Conservation (phyloP, 208 protist species). For the Crithidia expoeki region DNA sequence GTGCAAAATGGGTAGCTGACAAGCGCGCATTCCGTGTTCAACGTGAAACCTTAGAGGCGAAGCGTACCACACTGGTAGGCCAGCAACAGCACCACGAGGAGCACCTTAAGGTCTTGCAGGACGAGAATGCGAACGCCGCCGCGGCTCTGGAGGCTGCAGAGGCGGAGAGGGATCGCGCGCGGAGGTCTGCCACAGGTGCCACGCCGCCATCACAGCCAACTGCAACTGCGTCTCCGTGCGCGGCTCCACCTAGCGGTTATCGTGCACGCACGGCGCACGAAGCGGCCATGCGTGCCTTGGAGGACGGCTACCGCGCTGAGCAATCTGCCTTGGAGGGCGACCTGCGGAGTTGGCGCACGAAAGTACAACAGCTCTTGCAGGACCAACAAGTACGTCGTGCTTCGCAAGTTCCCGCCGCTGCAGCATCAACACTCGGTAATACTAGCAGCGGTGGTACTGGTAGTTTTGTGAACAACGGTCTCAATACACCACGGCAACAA, state of each 20-base stretch:
- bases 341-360: constrained; percentile 24
- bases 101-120: constrained; percentile 13
- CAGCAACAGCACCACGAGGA: constrained; percentile 20
- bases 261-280: constrained; percentile 25
- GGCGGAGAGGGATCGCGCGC: neutral
- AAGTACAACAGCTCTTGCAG: constrained; percentile 19
- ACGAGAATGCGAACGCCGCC: constrained; percentile 10
- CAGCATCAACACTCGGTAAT: neutral
- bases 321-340: constrained; percentile 36
- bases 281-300: constrained; percentile 35
- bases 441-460: neutral
- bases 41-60: constrained; percentile 6
- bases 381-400: constrained; percentile 8
- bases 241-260: constrained; percentile 5
- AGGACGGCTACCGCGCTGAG: constrained; percentile 43
- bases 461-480: neutral
- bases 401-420: neutral
- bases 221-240: neutral
- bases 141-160: neutral
- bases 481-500: constrained; percentile 31
- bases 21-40: constrained; percentile 12
- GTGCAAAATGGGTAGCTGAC: constrained; percentile 10
- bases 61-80: constrained; percentile 4
- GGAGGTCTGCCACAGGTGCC: neutral
- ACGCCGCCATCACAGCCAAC: neutral